These are phyloP conservation scores for Penicillium mononematosum DNA, from an alignment of 495 filamentous ascomycete genomes.

Conservation along the genomic window DNA sequence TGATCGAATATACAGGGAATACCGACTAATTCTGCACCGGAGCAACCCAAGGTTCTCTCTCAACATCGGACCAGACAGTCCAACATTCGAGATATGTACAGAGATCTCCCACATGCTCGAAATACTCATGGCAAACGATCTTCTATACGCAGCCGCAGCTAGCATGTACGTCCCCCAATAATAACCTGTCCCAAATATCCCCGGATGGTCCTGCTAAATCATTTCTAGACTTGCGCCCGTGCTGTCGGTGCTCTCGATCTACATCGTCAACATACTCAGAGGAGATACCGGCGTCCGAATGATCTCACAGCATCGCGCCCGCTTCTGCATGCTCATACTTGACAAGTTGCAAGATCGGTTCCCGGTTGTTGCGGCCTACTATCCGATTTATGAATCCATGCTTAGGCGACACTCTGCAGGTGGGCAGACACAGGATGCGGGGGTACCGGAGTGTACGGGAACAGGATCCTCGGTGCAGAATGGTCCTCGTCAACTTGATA, in stretches of 20 bases:
- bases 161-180: conserved; percentile 6
- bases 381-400: conserved; percentile 13
- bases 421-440: background rate
- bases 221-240: conserved; percentile 17
- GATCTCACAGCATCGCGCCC: conserved; percentile 23
- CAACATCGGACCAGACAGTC: conserved; percentile 8
- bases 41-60: conserved; percentile 14
- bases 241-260: conserved; percentile 20
- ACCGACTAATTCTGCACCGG: conserved; percentile 13
- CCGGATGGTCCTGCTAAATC: background rate
- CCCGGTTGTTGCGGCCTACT: conserved; percentile 11
- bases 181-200: background rate
- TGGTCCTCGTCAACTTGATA: background rate
- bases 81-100: conserved; percentile 15
- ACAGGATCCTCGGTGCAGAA: background rate
- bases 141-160: conserved; percentile 10
- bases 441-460: background rate
- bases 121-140: conserved; percentile 8
- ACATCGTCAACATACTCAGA: conserved; percentile 22
- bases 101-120: conserved; percentile 14
- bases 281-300: conserved; percentile 12
- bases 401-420: conserved; percentile 1
- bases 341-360: conserved; percentile 15
- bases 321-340: conserved; percentile 24
- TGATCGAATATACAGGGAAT: conserved; percentile 3